Percentiles rank a stretch among this genome's conserved stretches.
Evolutionary conservation across 495 filamentous ascomycete species (phyloP).

Genomic region (Aspergillus heteromorphus): DNA sequence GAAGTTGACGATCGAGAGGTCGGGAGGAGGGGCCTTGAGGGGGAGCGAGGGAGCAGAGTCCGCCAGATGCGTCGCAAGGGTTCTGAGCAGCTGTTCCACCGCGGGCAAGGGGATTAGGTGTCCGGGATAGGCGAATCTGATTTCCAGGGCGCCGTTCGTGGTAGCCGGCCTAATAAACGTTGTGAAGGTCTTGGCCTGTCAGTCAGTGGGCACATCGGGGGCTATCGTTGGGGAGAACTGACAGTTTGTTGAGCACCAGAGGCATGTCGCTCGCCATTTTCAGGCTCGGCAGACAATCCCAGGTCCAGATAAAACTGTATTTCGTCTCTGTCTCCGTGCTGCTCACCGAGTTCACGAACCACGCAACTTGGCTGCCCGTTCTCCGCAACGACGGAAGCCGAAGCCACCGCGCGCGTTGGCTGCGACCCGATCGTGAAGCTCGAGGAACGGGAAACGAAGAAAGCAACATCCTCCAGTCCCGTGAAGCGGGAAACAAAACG

Average conservation of each 20-base stretch:
- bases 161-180: constrained; percentile 4
- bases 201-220: background rate
- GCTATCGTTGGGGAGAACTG: background rate
- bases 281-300: constrained; percentile 7
- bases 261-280: constrained; percentile 11
- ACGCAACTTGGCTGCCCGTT: background rate
- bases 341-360: constrained; percentile 8
- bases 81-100: constrained; percentile 14
- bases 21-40: background rate
- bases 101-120: constrained; percentile 16
- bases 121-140: constrained; percentile 18
- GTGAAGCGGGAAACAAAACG: constrained; percentile 18
- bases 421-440: constrained; percentile 1
- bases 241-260: constrained; percentile 4
- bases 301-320: constrained; percentile 19
- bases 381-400: constrained; percentile 9
- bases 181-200: constrained; percentile 10
- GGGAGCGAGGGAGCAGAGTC: constrained; percentile 9
- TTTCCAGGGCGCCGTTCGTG: background rate
- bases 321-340: constrained; percentile 11
- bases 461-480: constrained; percentile 21
- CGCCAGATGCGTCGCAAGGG: constrained; percentile 7
- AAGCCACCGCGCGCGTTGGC: background rate
- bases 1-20: constrained; percentile 21
- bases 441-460: constrained; percentile 7